Conservation (phyloP, 2,329 filamentous ascomycete genomes). For the Alternaria gansuensis region DNA sequence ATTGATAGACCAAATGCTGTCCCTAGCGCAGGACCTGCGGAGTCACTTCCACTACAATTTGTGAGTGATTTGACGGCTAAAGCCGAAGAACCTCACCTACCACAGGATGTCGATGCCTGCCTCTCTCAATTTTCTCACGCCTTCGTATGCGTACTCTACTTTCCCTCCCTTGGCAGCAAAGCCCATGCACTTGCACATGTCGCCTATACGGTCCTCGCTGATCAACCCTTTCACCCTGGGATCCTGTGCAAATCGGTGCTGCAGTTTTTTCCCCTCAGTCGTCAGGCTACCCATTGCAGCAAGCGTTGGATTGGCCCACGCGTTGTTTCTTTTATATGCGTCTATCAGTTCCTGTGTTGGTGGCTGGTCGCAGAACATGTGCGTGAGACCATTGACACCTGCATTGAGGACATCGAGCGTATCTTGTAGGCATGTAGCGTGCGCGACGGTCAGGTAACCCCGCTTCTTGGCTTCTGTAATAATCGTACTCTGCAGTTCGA, state of each 20-base stretch:
- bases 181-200: conserved; percentile 55
- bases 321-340: conserved; percentile 55
- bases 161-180: conserved; percentile 47
- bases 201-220: conserved; percentile 44
- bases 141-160: conserved; percentile 55
- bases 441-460: conserved; percentile 53
- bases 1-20: conserved; percentile 56
- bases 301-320: conserved; percentile 57
- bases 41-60: conserved; percentile 52
- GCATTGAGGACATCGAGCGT: conserved; percentile 55
- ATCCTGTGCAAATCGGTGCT: conserved; percentile 55
- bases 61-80: conserved; percentile 14
- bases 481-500: conserved; percentile 58
- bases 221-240: conserved; percentile 48
- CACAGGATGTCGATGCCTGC: conserved; percentile 55
- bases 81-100: conserved; percentile 30
- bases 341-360: conserved; percentile 52
- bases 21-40: conserved; percentile 55
- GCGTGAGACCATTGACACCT: conserved; percentile 57
- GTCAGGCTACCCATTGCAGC: conserved; percentile 54
- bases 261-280: conserved; percentile 52
- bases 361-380: conserved; percentile 55
- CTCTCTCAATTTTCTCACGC: conserved; percentile 51
- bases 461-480: conserved; percentile 53
- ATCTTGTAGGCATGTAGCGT: conserved; percentile 53